Percentiles rank a stretch among this genome's conserved stretches.
Conservation (phyloP, 371 early-diverging fungal genomes). For the Circinella minor region DNA sequence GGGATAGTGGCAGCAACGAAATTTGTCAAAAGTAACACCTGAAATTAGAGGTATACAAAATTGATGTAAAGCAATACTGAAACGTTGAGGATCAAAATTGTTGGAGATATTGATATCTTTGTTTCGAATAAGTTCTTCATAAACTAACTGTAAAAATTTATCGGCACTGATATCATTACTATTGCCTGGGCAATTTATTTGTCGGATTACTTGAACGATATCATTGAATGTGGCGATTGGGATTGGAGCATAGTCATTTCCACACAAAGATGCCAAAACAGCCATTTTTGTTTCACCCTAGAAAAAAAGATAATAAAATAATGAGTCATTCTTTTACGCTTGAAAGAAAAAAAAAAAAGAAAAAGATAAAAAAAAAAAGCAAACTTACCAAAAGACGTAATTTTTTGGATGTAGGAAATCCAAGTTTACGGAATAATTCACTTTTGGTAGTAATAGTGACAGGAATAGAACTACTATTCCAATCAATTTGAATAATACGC, state of each 20-base stretch:
- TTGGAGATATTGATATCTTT: neutral
- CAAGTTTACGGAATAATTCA: neutral
- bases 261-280: constrained; percentile 12
- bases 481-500: constrained; percentile 1
- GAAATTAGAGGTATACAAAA: constrained; percentile 20
- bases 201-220: neutral
- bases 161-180: neutral
- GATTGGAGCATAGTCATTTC: constrained; percentile 20
- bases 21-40: neutral
- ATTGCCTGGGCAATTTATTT: neutral
- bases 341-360: neutral
- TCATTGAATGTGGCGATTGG: neutral
- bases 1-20: no score
- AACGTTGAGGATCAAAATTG: neutral
- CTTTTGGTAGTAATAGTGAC: neutral
- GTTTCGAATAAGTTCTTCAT: neutral
- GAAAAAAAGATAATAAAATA: no score
- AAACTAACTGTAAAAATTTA: constrained; percentile 1
- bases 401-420: neutral
- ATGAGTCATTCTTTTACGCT: neutral
- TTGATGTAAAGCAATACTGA: constrained; percentile 14
- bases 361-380: neutral
- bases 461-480: neutral
- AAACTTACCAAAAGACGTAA: neutral
- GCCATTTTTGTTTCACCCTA: constrained; percentile 13